Conservation (phyloP, 176 grass and related monocot genomes). For the Oropetium thomaeum region DNA sequence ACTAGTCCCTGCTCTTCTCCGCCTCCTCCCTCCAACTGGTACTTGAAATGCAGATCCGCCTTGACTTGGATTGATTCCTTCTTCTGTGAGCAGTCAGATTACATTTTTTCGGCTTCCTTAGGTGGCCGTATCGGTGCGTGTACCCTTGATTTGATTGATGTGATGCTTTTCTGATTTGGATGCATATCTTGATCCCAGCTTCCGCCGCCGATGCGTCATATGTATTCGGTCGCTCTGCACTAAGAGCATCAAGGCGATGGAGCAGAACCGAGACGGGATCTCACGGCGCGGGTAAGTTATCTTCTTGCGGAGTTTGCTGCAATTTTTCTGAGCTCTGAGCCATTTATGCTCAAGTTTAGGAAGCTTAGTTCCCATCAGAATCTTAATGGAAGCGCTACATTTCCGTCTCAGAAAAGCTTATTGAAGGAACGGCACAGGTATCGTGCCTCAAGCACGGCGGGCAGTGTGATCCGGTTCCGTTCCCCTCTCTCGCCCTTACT, state of each 20-base stretch:
- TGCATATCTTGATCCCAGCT: background rate
- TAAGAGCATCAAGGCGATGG: background rate
- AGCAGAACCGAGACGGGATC: background rate
- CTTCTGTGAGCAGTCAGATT: background rate
- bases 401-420: background rate
- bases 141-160: background rate
- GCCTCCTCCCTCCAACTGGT: background rate
- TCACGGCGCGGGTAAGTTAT: background rate
- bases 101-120: background rate
- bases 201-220: background rate
- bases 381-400: background rate
- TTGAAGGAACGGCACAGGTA: no score
- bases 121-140: background rate
- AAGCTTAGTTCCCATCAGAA: background rate
- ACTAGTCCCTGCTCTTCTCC: background rate
- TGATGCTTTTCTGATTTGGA: background rate
- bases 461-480: no score
- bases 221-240: background rate
- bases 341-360: background rate
- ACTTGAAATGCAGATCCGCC: constrained; percentile 20
- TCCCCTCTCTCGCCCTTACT: no score
- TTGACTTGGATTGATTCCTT: background rate
- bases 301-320: background rate
- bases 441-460: no score
- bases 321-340: background rate